Evolutionary conservation across 441 rosid species (phyloP), one percentile per base, ranked within the genome.

Genomic region (Bruguiera hainesii): DNA sequence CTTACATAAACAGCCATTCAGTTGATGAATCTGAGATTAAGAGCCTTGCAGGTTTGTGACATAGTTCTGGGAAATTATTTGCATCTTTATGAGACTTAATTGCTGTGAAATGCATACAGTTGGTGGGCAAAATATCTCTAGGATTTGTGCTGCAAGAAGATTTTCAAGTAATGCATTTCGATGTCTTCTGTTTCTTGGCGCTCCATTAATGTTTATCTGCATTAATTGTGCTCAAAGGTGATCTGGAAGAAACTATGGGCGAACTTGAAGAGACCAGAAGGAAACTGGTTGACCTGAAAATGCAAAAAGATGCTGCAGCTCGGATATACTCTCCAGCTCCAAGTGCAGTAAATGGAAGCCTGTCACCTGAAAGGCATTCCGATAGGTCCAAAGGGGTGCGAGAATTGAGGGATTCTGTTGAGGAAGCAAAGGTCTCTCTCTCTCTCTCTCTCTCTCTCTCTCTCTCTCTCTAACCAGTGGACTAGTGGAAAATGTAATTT

Each of bases 221-320:
- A 25, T 26, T 65, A 19, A 46, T 75, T 57, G 48, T 73, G 51
- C 56, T 79, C 63, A 64, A 71, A 96, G 98, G 94, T 76, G 91
- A 90, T 78, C 69, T 96, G 75, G 98, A 93, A 77, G 99, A 92
- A 83, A 80, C 69, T 75, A 84, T 84, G 87, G 83, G 85, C 62
- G 93, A 90, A 80, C 96, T 92, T 56, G 97, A 96, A 82, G 98
- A 89, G 71, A 89, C 89, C 76, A 86, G 96, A 84, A 84, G 98
- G 81, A 96, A 90, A 77, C 73, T 92, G 76, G 82, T 96, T 66
- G 83, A 73, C 78, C 76, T 87, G 74, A 87, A 77, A 74, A 92
- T 90, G 97, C 95, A 90, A 74, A 96, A 87, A 81, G 97, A 88
- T 80, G 84, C 82, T 29, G 88, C 90, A 26, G 83, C 87, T 70